phyloP scores from a whole-genome alignment of 164 flowering plant species.

The Aristolochia contorta region DNA sequence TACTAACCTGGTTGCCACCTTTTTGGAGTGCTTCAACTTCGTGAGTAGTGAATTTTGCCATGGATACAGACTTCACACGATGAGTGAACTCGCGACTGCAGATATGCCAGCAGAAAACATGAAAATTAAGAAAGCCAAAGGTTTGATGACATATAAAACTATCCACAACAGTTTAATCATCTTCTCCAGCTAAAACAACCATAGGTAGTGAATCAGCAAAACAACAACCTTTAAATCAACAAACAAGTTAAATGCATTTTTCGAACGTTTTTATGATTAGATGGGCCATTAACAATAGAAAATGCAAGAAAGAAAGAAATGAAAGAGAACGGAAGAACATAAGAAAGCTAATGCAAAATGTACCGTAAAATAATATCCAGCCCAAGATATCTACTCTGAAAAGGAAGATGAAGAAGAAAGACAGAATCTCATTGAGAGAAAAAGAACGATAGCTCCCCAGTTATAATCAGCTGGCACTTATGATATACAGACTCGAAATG shows the following conservation, averaged over 20 bases:
- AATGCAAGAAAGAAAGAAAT: neutral
- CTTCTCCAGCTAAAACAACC: neutral
- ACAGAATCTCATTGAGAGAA: too few relatives aligned
- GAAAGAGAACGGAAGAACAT: neutral
- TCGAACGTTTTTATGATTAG: neutral
- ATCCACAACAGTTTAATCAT: neutral
- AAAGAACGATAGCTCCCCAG: too few relatives aligned
- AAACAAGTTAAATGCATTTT: neutral
- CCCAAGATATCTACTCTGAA: too few relatives aligned
- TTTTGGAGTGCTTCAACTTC: slow-evolving; percentile 95
- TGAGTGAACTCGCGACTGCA: slow-evolving; percentile 96
- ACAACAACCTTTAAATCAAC: neutral
- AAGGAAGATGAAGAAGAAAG: too few relatives aligned
- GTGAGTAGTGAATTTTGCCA: slow-evolving; percentile 88
- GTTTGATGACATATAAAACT: neutral
- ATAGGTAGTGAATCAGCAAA: neutral
- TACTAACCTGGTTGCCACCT: slow-evolving; percentile 89
- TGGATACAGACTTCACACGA: slow-evolving; percentile 95
- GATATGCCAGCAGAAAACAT: neutral
- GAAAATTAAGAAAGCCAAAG: neutral
- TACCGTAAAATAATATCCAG: too few relatives aligned
- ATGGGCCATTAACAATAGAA: neutral
- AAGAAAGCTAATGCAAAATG: too few relatives aligned
- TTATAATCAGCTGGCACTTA: too few relatives aligned
- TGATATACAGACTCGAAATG: too few relatives aligned